Percentiles rank a stretch among this genome's conserved stretches.
Evolutionary conservation across 768 basidiomycete species (phyloP).

Genomic region (Trametopsis cervina): DNA sequence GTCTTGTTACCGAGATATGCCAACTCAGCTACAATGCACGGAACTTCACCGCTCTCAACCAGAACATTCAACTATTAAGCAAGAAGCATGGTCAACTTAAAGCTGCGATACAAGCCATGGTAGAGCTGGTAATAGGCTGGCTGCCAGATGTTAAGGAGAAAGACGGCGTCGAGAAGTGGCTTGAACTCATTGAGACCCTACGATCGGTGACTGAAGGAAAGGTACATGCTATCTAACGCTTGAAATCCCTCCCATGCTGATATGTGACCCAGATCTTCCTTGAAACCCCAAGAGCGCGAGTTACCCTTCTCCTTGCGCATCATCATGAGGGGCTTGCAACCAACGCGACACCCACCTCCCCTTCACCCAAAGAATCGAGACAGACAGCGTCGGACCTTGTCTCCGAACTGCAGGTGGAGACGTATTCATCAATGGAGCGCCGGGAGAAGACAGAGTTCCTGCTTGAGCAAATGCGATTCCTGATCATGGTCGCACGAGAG

Average conservation of each 20-base stretch:
- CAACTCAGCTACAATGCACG: constrained; percentile 67
- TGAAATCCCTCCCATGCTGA: too few species aligned
- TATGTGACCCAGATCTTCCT: constrained; percentile 72
- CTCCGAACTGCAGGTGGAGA: constrained; percentile 95
- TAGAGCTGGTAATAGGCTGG: constrained; percentile 81
- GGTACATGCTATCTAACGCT: constrained; percentile 37
- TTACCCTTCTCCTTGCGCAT: constrained; percentile 80
- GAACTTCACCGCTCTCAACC: constrained; percentile 66
- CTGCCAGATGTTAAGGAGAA: constrained; percentile 65
- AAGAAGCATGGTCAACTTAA: constrained; percentile 99
- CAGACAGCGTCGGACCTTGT: constrained; percentile 88
- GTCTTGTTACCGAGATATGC: constrained; percentile 68
- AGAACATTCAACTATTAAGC: constrained; percentile 59
- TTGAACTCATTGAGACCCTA: constrained; percentile 84
- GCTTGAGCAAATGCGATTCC: constrained; percentile 92
- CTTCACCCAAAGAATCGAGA: constrained; percentile 53
- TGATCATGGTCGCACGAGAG: constrained; percentile 67
- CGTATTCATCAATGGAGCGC: constrained; percentile 97
- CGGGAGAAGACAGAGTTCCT: constrained; percentile 98
- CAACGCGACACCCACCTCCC: constrained; percentile 32
- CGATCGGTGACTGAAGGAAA: constrained; percentile 95
- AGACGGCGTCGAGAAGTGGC: constrained; percentile 69
- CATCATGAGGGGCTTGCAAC: constrained; percentile 73
- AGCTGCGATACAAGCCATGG: constrained; percentile 82
- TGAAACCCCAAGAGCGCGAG: constrained; percentile 91